Evolutionary conservation across 805 yeast genomes (phyloP), one percentile per base, ranked within the genome.

Genomic region (Metschnikowia shivogae): DNA sequence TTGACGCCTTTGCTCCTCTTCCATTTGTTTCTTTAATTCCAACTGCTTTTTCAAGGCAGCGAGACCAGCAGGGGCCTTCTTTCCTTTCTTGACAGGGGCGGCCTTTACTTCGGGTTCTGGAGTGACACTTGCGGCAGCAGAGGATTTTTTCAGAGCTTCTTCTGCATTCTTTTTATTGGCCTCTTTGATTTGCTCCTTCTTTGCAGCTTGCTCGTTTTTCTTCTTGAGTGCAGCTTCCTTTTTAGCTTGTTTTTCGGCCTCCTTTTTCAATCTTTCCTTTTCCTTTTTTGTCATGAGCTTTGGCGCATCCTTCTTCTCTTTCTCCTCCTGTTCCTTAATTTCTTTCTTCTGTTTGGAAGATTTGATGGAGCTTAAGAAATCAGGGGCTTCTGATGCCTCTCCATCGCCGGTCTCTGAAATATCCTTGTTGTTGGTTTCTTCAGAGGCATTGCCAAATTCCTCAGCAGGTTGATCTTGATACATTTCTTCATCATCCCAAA

Each of bases 261-360:
- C 96, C 66, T 92, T 95, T 81, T 87, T 88, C 67, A 93, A 96
- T 72, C 84, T 90, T 72, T 92, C 95, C 70, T 86, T 86, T 61
- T 86, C 98, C 70, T 92, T 89, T 78, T 92, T 93, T 46, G 92
- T 81, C 67, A 90, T 89, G 61, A 89, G 74, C 53, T 81, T 77
- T 39, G 92, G 89, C 27, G 79, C 89, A 39, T 75, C 80, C 39
- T 71, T 65, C 42, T 65, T 63, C 48, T 72, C 69, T 57, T 64
- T 69, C 78, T 56, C 80, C 49, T 78, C 81, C 44, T 80, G 83
- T 48, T 76, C 81, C 65, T 81, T 82, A 37, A 76, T 82, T 54
- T 79, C 82, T 68, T 84, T 82, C 77, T 86, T 87, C 65, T 79
- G 78, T 70, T 87, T 87, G 47, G 92, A 82, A 53, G 77, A 80